Evolutionary conservation across 768 basidiomycete species (phyloP).

Genomic region (Termitomyces sp.): DNA sequence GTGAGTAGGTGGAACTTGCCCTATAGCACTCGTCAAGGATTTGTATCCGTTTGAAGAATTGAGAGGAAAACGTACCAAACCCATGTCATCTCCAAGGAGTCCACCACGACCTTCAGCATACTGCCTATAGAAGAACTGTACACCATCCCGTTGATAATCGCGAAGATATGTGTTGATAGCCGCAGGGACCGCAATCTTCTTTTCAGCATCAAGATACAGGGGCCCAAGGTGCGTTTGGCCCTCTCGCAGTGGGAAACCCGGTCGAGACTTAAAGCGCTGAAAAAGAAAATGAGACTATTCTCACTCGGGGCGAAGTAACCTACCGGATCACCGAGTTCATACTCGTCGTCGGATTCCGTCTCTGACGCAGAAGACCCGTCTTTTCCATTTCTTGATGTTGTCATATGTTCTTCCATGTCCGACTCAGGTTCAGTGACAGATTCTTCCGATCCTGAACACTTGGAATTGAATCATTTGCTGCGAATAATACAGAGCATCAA

Average conservation of each 20-base stretch:
- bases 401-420: constrained; percentile 15
- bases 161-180: constrained; percentile 84
- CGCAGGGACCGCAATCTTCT: constrained; percentile 50
- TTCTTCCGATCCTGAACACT: constrained; percentile 9
- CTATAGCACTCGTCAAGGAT: constrained; percentile 8
- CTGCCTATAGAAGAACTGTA: constrained; percentile 72
- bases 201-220: constrained; percentile 42
- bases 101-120: constrained; percentile 70
- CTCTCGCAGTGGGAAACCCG: constrained; percentile 45
- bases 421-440: constrained; percentile 35
- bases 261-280: constrained; percentile 36
- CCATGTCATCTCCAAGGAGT: constrained; percentile 96
- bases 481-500: background rate
- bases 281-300: background rate
- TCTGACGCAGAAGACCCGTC: constrained; percentile 21
- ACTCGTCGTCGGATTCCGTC: constrained; percentile 42
- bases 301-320: background rate
- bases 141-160: constrained; percentile 86
- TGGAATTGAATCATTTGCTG: background rate
- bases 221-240: constrained; percentile 39
- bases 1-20: constrained; percentile 13
- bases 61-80: constrained; percentile 41
- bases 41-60: background rate
- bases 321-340: constrained; percentile 24
- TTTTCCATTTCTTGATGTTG: background rate